Evolutionary conservation across 306 rosid genomes (phyloP), one percentile per base, ranked within the genome.

Genomic region (Cicer chorassanicum): DNA sequence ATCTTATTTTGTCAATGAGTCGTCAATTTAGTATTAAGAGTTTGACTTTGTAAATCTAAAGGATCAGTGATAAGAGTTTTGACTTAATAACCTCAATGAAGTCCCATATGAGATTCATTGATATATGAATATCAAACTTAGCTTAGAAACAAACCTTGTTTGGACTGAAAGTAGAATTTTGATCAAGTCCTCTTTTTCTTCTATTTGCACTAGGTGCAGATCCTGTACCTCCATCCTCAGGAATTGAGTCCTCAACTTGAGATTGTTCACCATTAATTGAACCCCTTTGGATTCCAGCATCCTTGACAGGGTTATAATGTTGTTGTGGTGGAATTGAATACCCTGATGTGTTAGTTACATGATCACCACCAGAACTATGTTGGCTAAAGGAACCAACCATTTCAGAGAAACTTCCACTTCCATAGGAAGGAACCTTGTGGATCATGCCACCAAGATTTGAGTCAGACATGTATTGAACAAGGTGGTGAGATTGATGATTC

Each of bases 361-460:
- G 66, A 13, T 60, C 66, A 7, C 65, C 91, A 34, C 79, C 78
- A 82, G 86, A 83, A 34, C 86, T 92, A 64, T 83, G 80, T 70
- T 82, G 84, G 74, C 81, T 82, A 76, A 87, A 86, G 57, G 93
- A 82, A 12, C 88, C 89, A 65, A 85, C 89, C 85, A 89, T 85
- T 74, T 88, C 93, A 6, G 98, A 86, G 88, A 89, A 91, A 74
- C 80, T 81, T 14, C 92, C 97, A 82, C 85, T 90, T 71, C 87
- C 93, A 83, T 78, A 89, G 73, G 92, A 86, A 36, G 89, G 81
- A 78, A 90, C 80, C 84, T 91, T 88, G 55, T 84, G 88, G 60
- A 82, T 85, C 87, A 90, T 87, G 53, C 87, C 92, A 5, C 51
- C 86, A 59, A 80, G 88, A 77, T 83, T 87, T 62, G 96, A 90